A percentile compares a stretch with the other conserved stretches of the same genome.
Conservation (phyloP, 2,329 filamentous ascomycete genomes). For the Fusarium torreyae region DNA sequence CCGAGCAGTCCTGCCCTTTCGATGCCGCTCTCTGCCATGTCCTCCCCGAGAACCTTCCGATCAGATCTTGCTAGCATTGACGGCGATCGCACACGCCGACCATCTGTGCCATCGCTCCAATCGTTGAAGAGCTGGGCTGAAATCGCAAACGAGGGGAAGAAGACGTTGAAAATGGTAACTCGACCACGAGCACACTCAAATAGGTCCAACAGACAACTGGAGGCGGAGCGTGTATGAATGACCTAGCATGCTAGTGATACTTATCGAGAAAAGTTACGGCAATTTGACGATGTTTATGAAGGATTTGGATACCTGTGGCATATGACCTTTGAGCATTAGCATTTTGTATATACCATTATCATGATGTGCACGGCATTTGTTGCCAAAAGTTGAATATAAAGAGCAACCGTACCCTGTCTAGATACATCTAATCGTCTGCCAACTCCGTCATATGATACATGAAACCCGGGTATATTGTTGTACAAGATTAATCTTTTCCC, state of each 20-base stretch:
- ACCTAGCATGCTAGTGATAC: neutral
- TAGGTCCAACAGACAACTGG: slow-evolving; percentile 34
- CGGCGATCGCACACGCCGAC: slow-evolving; percentile 37
- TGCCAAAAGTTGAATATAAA: slow-evolving; percentile 31
- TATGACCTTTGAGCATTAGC: neutral
- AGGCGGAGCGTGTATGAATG: slow-evolving; percentile 12
- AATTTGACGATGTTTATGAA: slow-evolving; percentile 9
- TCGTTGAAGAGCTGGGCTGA: slow-evolving; percentile 60
- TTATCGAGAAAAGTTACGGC: neutral
- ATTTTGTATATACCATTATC: slow-evolving; percentile 24
- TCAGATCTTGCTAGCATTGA: slow-evolving; percentile 42
- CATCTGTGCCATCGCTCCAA: slow-evolving; percentile 53
- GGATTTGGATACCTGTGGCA: neutral
- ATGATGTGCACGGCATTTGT: slow-evolving; percentile 7
- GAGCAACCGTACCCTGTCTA: neutral
- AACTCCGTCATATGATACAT: slow-evolving; percentile 16
- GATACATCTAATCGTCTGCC: slow-evolving; percentile 1
- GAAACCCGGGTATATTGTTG: slow-evolving; percentile 25
- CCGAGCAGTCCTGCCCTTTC: slow-evolving; percentile 46
- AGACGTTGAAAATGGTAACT: slow-evolving; percentile 15
- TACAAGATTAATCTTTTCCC: neutral
- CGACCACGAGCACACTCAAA: slow-evolving; percentile 42
- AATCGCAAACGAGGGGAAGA: slow-evolving; percentile 53
- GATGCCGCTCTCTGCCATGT: slow-evolving; percentile 52
- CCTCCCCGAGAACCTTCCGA: slow-evolving; percentile 51